Evolutionary conservation across 257 asterid species (phyloP).

Genomic region (Orobanche coerulescens): DNA sequence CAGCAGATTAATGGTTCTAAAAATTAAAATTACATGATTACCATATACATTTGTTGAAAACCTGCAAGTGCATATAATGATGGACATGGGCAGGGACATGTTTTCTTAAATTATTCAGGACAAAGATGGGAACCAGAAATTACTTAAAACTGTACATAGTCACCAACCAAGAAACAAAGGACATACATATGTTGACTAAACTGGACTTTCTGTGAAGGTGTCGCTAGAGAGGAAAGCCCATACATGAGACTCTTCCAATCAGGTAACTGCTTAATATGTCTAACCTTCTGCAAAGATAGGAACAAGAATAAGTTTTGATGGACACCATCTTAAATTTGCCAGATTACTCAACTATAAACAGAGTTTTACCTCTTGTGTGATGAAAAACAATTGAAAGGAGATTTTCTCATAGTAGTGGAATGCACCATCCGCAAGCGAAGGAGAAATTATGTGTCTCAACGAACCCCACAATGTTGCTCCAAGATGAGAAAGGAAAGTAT

Average conservation of each 20-base stretch:
- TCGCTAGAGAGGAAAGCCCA: conserved; percentile 70
- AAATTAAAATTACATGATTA: background rate
- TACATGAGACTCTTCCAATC: conserved; percentile 64
- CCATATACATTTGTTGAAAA: background rate
- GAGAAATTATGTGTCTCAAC: conserved; percentile 82
- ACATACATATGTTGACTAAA: conserved; percentile 74
- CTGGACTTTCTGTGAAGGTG: conserved; percentile 82
- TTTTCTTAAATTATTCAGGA: background rate
- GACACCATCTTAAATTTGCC: background rate
- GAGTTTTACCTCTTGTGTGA: conserved; percentile 77
- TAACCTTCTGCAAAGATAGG: conserved; percentile 49
- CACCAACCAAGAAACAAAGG: conserved; percentile 18
- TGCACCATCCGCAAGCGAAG: conserved; percentile 97
- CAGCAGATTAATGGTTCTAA: conserved; percentile 13
- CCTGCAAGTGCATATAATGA: conserved; percentile 2
- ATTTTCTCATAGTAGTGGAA: conserved; percentile 89
- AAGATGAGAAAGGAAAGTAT: conserved; percentile 89
- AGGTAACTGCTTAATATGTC: conserved; percentile 57
- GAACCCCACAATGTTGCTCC: conserved; percentile 98
- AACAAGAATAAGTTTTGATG: conserved; percentile 11
- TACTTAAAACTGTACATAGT: conserved; percentile 13
- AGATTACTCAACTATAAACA: conserved; percentile 12
- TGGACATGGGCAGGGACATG: conserved; percentile 1
- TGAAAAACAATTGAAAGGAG: conserved; percentile 87
- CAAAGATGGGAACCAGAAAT: conserved; percentile 5